Evolutionary conservation across 2,329 filamentous ascomycete genomes (phyloP).

Genomic region (Bipolaris gigantea): DNA sequence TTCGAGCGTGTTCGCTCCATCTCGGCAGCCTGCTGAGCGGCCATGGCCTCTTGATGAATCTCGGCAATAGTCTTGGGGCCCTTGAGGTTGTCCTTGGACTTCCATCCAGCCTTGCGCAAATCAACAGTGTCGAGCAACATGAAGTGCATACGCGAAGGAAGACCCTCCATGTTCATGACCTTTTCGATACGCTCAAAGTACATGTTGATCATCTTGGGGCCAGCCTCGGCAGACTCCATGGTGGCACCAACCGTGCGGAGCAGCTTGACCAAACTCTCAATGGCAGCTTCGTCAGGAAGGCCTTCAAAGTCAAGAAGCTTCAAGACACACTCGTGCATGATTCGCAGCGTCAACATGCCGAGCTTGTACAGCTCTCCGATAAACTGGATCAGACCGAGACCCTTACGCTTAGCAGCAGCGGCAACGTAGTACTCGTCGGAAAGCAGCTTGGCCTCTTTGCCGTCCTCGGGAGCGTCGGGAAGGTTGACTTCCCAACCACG

Average conservation of each 20-base stretch:
- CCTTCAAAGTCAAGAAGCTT: slow-evolving; percentile 96
- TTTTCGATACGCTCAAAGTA: slow-evolving; percentile 89
- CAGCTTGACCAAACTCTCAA: slow-evolving; percentile 93
- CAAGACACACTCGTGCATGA: slow-evolving; percentile 99
- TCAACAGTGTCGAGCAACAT: slow-evolving; percentile 97
- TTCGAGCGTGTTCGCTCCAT: slow-evolving; percentile 59
- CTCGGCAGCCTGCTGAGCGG: slow-evolving; percentile 81
- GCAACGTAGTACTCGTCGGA: slow-evolving; percentile 96
- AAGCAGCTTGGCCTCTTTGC: slow-evolving; percentile 83
- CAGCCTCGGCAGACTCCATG: slow-evolving; percentile 78
- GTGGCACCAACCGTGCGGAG: slow-evolving; percentile 88
- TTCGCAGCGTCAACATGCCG: slow-evolving; percentile 95
- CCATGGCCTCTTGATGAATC: slow-evolving; percentile 80
- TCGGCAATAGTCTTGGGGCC: slow-evolving; percentile 96
- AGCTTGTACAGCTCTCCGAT: slow-evolving; percentile 99
- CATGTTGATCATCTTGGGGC: slow-evolving; percentile 81
- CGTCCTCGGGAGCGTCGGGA: slow-evolving; percentile 71
- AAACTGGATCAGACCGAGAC: slow-evolving; percentile 97
- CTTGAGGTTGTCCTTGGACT: slow-evolving; percentile 86
- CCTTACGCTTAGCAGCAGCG: slow-evolving; percentile 91
- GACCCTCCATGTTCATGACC: slow-evolving; percentile 73
- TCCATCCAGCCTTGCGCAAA: slow-evolving; percentile 75
- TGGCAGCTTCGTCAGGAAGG: slow-evolving; percentile 89
- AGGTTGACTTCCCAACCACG: slow-evolving; percentile 93
- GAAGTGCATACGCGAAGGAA: slow-evolving; percentile 87